Base-by-base conservation (phyloP, 768 basidiomycete genomes). In the Rickenella mellea region DNA sequence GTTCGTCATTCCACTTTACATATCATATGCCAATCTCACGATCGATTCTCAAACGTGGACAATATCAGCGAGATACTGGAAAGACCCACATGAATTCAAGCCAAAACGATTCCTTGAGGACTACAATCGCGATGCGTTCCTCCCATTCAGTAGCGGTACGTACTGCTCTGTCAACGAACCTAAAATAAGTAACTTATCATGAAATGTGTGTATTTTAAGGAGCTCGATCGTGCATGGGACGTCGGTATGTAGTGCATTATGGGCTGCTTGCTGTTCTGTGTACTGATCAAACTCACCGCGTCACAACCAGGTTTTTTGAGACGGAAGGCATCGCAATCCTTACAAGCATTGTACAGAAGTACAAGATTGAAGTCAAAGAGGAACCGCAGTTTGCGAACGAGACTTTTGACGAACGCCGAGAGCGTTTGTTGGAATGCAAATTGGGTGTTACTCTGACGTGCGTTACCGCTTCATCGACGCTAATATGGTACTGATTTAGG, bases 1-100 rank as follows among this genome's bases (percentile, higher is more conserved):
- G 42, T 43, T 8, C 36, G 42, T 43, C n/a, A n/a, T n/a, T 24
- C 15, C 9, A 22, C 21, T 32, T 25, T 14, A 25, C 9, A 14
- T 10, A 15, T 12, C 29, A n/a, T 7, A 40, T 12, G 17, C 14
- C 12, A 7, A 36, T 6, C 24, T 22, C 19, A 6, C 33, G 15
- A 14, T 3, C n/a, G 24, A 15, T 35, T 6, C 24, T 36, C 9
- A 17, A 19, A 11, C 15, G 4, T 17, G 33, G 11, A 9, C 20
- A 12, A 41, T 11, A 22, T 14, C 46, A 76, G 76, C 75, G 21
- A 65, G 66, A 27, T 76, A 76, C 51, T 78, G 76, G 75, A 55
- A 69, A 39, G 65, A 76, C 32, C 75, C 76, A 3, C 47, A 69
- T 24, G 49, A 49, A 6, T 78, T 76, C 55, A 63, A 61, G 14